Conservation (phyloP, 1,284 basidiomycete genomes). For the Caloboletus inedulis region DNA sequence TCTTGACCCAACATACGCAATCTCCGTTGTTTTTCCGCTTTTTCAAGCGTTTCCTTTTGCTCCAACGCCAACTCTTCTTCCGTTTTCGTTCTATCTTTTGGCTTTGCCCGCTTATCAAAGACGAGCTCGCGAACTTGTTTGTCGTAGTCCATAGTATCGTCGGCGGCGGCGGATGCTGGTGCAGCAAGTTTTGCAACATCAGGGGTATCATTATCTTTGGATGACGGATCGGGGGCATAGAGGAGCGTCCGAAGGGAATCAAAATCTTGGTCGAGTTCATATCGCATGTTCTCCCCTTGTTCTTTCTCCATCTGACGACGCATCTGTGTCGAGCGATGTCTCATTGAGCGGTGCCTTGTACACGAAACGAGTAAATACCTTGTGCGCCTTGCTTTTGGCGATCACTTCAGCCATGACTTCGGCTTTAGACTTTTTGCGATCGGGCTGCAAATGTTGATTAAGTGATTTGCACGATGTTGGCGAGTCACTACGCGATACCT, state of each 20-base stretch:
- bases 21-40: slow-evolving; percentile 77
- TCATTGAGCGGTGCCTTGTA: not conserved
- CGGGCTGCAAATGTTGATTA: slow-evolving; percentile 48
- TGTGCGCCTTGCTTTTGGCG: slow-evolving; percentile 94
- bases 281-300: slow-evolving; percentile 81
- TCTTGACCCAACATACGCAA: slow-evolving; percentile 87
- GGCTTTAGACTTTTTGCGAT: slow-evolving; percentile 85
- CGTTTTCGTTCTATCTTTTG: slow-evolving; percentile 95
- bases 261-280: slow-evolving; percentile 87
- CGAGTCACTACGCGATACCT: slow-evolving; percentile 33
- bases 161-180: slow-evolving; percentile 8
- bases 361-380: slow-evolving; percentile 46
- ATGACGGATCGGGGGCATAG: slow-evolving; percentile 52
- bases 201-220: slow-evolving; percentile 38
- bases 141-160: slow-evolving; percentile 70
- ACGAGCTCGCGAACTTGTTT: slow-evolving; percentile 89
- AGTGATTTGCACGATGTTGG: not conserved
- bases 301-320: slow-evolving; percentile 87
- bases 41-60: slow-evolving; percentile 84
- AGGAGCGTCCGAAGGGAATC: slow-evolving; percentile 80
- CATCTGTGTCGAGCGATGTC: slow-evolving; percentile 45
- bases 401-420: slow-evolving; percentile 99
- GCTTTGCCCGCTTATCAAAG: slow-evolving; percentile 90
- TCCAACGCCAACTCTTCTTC: slow-evolving; percentile 92
- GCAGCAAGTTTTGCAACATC: not conserved